Base-by-base conservation (phyloP, 768 basidiomycete species). In the Brasilioporus rufonigricans region DNA sequence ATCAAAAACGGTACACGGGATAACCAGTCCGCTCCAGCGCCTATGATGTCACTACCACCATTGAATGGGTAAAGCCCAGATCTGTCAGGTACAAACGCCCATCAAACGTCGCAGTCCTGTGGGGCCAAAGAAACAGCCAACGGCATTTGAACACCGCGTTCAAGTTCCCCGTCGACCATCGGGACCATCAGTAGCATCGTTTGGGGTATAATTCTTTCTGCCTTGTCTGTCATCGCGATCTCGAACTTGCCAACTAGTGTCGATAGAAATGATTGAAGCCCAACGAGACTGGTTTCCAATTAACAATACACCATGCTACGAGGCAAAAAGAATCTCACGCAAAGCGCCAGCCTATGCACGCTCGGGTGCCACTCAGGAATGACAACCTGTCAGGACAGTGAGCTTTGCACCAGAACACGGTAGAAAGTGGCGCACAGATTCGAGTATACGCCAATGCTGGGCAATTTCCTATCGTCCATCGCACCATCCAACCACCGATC, bases 181-280 rank as follows among this genome's bases (percentile, higher is more conserved):
- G 74, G 73, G 16, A 61, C 56, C 73, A 75, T 72, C 3, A 71
- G 59, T 26, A 60, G 21, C 38, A 62, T 64, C 21, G 61, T 53
- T 41, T 70, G 67, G 32, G 71, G 62, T 8, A 70, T 2, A 4
- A 52, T 31, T 12, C 36, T 27, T n/a, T 66, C 57, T 4, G 64
- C 31, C 24, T 63, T 64, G 19, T 70, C 63, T 4, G 73, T 71
- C 45, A 64, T 56, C 21, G 59, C 58, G 58, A 85, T 81, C 58
- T 83, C 81, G 62, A 85, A 82, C 58, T 79, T 73, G 40, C 73
- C 68, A 26, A 85, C 62, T 16, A 85, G 66, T 58, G 81, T 81
- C n/a, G 77, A 73, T 21, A 85, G 58, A 68, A 86, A 82, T 0
- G 77, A 73, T 59, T 86, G 84, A 5, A 85, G 61, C 60, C 85